Evolutionary conservation across 1,284 basidiomycete species (phyloP), one percentile per base, ranked within the genome.

Genomic region (Ceratorhiza oryzae-sativae): DNA sequence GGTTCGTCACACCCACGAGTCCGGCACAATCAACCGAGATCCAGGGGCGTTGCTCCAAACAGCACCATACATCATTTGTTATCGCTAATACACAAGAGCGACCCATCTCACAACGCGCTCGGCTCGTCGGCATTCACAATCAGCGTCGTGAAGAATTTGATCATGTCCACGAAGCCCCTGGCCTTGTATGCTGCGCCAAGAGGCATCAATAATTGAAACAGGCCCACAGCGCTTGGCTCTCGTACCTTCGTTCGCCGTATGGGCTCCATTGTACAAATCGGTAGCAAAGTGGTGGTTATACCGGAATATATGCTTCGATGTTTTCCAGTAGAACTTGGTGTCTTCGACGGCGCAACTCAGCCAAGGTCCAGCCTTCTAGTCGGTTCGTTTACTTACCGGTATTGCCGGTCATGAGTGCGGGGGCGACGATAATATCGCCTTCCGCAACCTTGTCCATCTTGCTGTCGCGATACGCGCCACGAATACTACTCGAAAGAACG

Each of bases 221-320:
- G 34, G 18, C 18, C 18, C 12, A 27, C 61, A 15, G 8, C 27
- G 27, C 32, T 36, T 39, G 25, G 18, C 36, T 65, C 73, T 71
- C n/a, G n/a, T 75, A 82, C 85, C 80, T 81, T 90, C 88, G 73
- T 89, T 86, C 46, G 89, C 86, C 0, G 91, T 91, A 78, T 92
- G 91, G 2, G 85, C 85, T 58, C 81, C 81, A 75, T 79, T 75
- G 62, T 67, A 53, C 20, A 67, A 18, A 67, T 67, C 62, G 20
- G 9, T 15, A 12, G 65, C 41, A 34, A 75, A 73, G 30, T 73
- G 65, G 20, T 80, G 78, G 42, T 76, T 81, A 77, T 85, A 88
- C 8, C 87, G 83, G 80, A 86, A 88, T 74, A 88, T 86, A 74
- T 86, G 80, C 45, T 76, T 74, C 1, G 85, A 83, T 15, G 87